phyloP scores from a whole-genome alignment of 352 stramenopile species.

The Pythium oligandrum region DNA sequence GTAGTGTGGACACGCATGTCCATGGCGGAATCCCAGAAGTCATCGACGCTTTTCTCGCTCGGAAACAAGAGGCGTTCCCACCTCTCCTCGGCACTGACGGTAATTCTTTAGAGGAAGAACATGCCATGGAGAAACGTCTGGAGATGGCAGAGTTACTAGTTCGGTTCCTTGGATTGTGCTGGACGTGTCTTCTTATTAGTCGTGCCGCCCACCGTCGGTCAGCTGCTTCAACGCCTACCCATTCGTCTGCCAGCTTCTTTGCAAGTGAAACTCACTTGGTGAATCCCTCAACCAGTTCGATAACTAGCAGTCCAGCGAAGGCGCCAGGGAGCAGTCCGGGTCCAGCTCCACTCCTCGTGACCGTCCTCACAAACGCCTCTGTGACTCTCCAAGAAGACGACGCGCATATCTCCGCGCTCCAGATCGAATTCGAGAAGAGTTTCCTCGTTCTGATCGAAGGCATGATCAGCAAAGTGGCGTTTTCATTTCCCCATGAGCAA shows the following conservation, averaged over 20 bases:
- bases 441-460: conserved; percentile 49
- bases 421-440: conserved; percentile 66
- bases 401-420: conserved; percentile 37
- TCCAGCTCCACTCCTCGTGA: neutral
- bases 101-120: conserved; percentile 21
- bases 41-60: conserved; percentile 56
- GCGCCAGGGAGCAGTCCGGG: neutral
- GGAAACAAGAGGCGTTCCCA: neutral
- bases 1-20: conserved; percentile 75
- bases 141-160: conserved; percentile 53
- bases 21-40: conserved; percentile 72
- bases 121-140: conserved; percentile 31
- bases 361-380: neutral
- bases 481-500: conserved; percentile 16
- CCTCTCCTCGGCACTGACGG: conserved; percentile 31
- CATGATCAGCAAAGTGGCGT: conserved; percentile 30
- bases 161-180: conserved; percentile 54
- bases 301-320: neutral
- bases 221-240: neutral
- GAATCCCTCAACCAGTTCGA: too few relatives aligned
- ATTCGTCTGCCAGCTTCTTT: neutral
- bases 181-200: conserved; percentile 50
- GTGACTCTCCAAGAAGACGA: conserved; percentile 5
- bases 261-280: neutral
- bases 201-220: conserved; percentile 31